Evolutionary conservation across 805 yeast species (phyloP), one percentile per base, ranked within the genome.

Genomic region (Yarrowia keelungensis): DNA sequence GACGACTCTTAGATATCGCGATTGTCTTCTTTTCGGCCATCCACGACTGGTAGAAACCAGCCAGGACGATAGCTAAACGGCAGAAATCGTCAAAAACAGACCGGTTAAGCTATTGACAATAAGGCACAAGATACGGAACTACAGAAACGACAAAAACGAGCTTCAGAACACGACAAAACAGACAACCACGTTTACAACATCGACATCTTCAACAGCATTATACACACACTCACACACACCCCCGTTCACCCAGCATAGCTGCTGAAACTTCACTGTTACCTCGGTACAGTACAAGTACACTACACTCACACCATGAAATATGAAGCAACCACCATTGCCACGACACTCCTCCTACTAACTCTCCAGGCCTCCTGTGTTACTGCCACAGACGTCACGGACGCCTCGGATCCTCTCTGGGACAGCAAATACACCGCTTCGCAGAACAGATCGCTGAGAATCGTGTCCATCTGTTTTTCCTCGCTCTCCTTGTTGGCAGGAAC

Each of bases 341-440:
- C 36, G 26, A 16, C 47, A 14, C 49, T 56, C 49, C 64, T 56
- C 22, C 15, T 56, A 26, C 47, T 56, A 5, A 15, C 22, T 42
- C 49, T 56, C n/a, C 64, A 56, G 41, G 42, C 64, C 32, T 10
- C 64, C 2, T 41, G 42, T 15, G 49, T 12, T n/a, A 39, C 42
- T 16, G 65, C 51, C 19, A 43, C 41, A 2, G 65, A 59, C 46
- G 65, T 43, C 5, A 45, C 41, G 1, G 65, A 59, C 32, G 15
- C 51, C 11, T 8, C 39, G 2, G 51, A 43, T 43, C 51, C 65
- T 0, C 42, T 43, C 12, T 59, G 65, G 65, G 65, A 59, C 65
- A 59, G 51, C 51, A 10, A 42, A 8, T 62, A 62, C 47, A 62
- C 67, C 19, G 22, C 56, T 12, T 46, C 56, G 12, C 67, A 62